Percentiles rank a stretch among this genome's conserved stretches.
Evolutionary conservation across 2,329 filamentous ascomycete genomes (phyloP).

Genomic region (Xylogone sp.): DNA sequence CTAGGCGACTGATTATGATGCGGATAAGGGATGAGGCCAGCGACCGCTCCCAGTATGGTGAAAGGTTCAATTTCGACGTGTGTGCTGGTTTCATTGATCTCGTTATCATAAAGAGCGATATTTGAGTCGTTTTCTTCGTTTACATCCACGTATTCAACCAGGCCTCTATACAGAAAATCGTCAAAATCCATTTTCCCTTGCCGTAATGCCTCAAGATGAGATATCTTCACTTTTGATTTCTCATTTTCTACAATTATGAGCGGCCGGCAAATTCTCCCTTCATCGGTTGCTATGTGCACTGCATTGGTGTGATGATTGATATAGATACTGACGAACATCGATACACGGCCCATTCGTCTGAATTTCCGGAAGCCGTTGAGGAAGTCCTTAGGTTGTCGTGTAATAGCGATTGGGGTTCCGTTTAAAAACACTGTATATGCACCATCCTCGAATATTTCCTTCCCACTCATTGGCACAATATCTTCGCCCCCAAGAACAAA

Average conservation of each 20-base stretch:
- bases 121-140: constrained; percentile 98
- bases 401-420: constrained; percentile 87
- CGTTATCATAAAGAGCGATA: constrained; percentile 83
- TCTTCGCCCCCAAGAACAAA: constrained; percentile 83
- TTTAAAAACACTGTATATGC: constrained; percentile 93
- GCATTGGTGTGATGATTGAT: constrained; percentile 91
- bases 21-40: constrained; percentile 93
- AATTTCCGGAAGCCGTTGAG: constrained; percentile 80
- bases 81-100: constrained; percentile 79
- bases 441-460: constrained; percentile 80
- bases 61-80: constrained; percentile 98
- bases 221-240: constrained; percentile 72
- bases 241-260: constrained; percentile 93
- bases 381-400: constrained; percentile 81
- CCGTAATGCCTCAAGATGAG: constrained; percentile 77
- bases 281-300: constrained; percentile 93
- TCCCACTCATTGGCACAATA: constrained; percentile 74
- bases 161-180: constrained; percentile 82
- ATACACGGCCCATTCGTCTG: constrained; percentile 85
- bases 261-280: constrained; percentile 92
- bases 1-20: constrained; percentile 98
- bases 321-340: constrained; percentile 94
- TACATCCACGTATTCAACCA: constrained; percentile 95
- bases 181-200: constrained; percentile 86
- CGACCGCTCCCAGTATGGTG: constrained; percentile 91